A percentile compares a stretch with the other conserved stretches of the same genome.
These are phyloP conservation scores for Tuber melanosporum DNA, from an alignment of 495 filamentous ascomycete genomes.

Conservation along the genomic window DNA sequence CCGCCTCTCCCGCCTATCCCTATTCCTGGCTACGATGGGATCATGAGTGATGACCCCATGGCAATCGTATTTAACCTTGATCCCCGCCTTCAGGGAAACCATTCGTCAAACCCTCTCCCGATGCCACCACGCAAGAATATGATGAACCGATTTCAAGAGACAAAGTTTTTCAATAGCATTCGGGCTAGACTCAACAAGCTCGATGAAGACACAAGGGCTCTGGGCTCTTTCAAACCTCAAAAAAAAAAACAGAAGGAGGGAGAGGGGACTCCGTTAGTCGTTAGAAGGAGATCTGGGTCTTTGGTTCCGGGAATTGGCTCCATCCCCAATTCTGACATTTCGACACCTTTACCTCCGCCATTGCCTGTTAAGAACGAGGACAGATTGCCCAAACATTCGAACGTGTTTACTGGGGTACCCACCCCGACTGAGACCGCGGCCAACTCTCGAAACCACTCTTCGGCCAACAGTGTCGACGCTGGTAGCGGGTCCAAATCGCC, in stretches of 20 bases:
- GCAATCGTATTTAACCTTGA: slow-evolving; percentile 39
- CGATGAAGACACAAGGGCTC: neutral
- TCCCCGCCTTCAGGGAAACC: slow-evolving; percentile 28
- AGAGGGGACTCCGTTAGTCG: neutral
- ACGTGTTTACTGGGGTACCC: slow-evolving; percentile 37
- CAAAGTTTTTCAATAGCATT: slow-evolving; percentile 24
- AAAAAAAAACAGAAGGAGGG: slow-evolving; percentile 3
- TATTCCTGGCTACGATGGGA: slow-evolving; percentile 30
- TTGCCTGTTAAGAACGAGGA: slow-evolving; percentile 20
- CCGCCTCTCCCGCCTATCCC: slow-evolving; percentile 24
- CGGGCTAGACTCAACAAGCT: slow-evolving; percentile 18
- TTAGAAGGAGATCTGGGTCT: slow-evolving; percentile 21
- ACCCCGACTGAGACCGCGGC: slow-evolving; percentile 27
- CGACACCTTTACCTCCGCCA: slow-evolving; percentile 10
- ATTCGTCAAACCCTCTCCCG: slow-evolving; percentile 14
- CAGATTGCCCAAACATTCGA: slow-evolving; percentile 36
- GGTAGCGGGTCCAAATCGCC: slow-evolving; percentile 21
- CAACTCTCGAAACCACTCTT: slow-evolving; percentile 18
- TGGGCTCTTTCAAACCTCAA: neutral
- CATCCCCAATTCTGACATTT: neutral
- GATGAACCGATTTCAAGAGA: neutral
- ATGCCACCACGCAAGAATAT: neutral
- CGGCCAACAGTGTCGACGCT: slow-evolving; percentile 25
- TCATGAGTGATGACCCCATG: slow-evolving; percentile 33
- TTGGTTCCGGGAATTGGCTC: slow-evolving; percentile 17